Evolutionary conservation across 257 asterid genomes (phyloP).

Genomic region (Solanum virginianum): DNA sequence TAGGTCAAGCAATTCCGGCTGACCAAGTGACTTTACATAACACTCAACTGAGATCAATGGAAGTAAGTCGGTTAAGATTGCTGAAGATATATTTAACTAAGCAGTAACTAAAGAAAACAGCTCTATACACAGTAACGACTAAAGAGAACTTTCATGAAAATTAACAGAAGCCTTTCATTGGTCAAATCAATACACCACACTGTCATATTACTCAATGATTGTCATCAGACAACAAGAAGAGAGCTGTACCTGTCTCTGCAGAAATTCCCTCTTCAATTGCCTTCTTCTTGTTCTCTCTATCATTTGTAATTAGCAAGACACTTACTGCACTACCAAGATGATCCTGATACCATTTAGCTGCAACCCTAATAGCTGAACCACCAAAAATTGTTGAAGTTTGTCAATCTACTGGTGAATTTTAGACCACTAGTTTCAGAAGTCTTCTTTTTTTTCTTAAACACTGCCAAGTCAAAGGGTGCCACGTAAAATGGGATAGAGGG

Average conservation of each 20-base stretch:
- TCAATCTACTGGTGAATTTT: not conserved
- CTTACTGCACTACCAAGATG: constrained; percentile 57
- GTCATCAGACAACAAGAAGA: not conserved
- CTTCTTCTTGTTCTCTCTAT: constrained; percentile 77
- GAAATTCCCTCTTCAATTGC: constrained; percentile 70
- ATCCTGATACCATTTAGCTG: constrained; percentile 88
- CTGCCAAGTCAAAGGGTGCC: too few species aligned
- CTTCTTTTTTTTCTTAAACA: too few species aligned
- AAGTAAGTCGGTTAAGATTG: not conserved
- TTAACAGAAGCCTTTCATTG: not conserved
- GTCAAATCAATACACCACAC: not conserved
- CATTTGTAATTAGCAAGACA: constrained; percentile 79
- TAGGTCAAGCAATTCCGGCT: constrained; percentile 80
- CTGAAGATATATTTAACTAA: not conserved
- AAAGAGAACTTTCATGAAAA: not conserved
- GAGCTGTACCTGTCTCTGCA: constrained; percentile 76
- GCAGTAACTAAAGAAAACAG: not conserved
- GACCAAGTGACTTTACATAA: constrained; percentile 78
- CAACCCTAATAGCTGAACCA: constrained; percentile 79
- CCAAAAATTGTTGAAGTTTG: not conserved
- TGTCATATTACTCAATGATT: not conserved
- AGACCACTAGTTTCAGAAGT: too few species aligned
- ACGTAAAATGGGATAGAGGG: too few species aligned
- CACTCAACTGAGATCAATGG: constrained; percentile 64
- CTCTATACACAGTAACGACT: not conserved